Evolutionary conservation across 2,329 filamentous ascomycete species (phyloP).

Genomic region (Trichophyton rubrum): DNA sequence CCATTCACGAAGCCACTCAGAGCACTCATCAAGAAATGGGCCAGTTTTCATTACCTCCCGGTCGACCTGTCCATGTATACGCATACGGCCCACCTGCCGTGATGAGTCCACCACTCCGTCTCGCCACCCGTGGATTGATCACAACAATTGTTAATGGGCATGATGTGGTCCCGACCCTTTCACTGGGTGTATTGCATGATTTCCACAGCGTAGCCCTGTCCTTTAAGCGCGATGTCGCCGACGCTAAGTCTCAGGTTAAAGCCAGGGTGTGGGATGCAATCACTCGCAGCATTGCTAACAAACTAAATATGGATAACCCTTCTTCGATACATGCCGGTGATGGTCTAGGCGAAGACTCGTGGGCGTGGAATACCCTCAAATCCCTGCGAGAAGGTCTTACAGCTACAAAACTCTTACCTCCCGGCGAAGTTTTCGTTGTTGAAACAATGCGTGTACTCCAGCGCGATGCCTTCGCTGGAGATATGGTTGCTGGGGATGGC

Average conservation of each 20-base stretch:
- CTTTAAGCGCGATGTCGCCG: slow-evolving; percentile 58
- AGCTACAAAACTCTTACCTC: slow-evolving; percentile 57
- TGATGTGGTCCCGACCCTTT: slow-evolving; percentile 62
- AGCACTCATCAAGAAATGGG: slow-evolving; percentile 14
- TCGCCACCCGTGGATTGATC: slow-evolving; percentile 59
- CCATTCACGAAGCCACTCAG: not conserved
- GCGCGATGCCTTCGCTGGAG: slow-evolving; percentile 48
- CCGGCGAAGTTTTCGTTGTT: slow-evolving; percentile 62
- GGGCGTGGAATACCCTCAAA: slow-evolving; percentile 56
- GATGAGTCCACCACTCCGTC: slow-evolving; percentile 56
- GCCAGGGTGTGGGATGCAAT: slow-evolving; percentile 54
- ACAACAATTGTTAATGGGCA: slow-evolving; percentile 62
- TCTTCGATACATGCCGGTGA: slow-evolving; percentile 35
- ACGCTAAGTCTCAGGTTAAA: slow-evolving; percentile 54
- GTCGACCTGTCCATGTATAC: slow-evolving; percentile 64
- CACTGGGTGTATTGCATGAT: slow-evolving; percentile 61
- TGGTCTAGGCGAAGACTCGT: slow-evolving; percentile 50
- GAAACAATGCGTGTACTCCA: slow-evolving; percentile 56
- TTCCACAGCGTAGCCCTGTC: slow-evolving; percentile 59
- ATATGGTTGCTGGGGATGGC: slow-evolving; percentile 28
- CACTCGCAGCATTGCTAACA: slow-evolving; percentile 48
- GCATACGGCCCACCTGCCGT: slow-evolving; percentile 64
- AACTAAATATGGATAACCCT: slow-evolving; percentile 45
- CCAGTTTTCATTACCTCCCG: slow-evolving; percentile 46
- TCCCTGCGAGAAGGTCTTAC: slow-evolving; percentile 55